Conservation (phyloP, 1,284 basidiomycete species). For the Mycena sp. region DNA sequence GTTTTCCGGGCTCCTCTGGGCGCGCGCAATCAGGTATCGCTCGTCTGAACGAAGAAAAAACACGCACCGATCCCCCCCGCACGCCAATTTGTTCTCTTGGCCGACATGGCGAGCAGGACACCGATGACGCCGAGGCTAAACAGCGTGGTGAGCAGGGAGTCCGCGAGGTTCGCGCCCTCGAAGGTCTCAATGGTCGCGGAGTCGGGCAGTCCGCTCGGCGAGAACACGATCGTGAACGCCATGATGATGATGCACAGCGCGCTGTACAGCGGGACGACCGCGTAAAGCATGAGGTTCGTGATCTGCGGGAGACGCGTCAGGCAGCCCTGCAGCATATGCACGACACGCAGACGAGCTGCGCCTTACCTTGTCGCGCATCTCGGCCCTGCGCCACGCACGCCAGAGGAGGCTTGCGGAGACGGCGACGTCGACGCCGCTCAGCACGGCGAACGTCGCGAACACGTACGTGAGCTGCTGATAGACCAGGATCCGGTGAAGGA, state of each 20-base stretch:
- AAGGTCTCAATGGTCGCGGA: background rate
- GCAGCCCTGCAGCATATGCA: background rate
- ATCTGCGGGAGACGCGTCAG: slow-evolving; percentile 5
- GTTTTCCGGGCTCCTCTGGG: no score
- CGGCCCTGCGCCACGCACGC: slow-evolving; percentile 18
- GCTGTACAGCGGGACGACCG: slow-evolving; percentile 16
- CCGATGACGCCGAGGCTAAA: no score
- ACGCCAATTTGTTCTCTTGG: no score
- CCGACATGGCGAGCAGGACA: no score
- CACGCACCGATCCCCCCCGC: no score
- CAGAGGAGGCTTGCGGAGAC: slow-evolving; percentile 12
- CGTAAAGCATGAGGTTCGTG: slow-evolving; percentile 12
- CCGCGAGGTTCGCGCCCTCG: slow-evolving; percentile 5
- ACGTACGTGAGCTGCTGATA: slow-evolving; percentile 5
- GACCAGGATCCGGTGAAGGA: background rate
- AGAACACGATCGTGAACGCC: slow-evolving; percentile 27
- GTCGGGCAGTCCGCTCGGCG: slow-evolving; percentile 6
- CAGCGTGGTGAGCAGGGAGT: no score
- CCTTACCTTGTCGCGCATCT: slow-evolving; percentile 14
- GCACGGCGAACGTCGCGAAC: slow-evolving; percentile 8
- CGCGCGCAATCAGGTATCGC: no score
- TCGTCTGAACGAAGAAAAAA: no score
- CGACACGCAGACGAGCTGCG: background rate
- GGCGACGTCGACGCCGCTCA: slow-evolving; percentile 20
- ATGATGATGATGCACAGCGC: slow-evolving; percentile 9